These are phyloP conservation scores for Backusella morwellensis DNA, from an alignment of 192 early-diverging fungal species.

Conservation along the genomic window DNA sequence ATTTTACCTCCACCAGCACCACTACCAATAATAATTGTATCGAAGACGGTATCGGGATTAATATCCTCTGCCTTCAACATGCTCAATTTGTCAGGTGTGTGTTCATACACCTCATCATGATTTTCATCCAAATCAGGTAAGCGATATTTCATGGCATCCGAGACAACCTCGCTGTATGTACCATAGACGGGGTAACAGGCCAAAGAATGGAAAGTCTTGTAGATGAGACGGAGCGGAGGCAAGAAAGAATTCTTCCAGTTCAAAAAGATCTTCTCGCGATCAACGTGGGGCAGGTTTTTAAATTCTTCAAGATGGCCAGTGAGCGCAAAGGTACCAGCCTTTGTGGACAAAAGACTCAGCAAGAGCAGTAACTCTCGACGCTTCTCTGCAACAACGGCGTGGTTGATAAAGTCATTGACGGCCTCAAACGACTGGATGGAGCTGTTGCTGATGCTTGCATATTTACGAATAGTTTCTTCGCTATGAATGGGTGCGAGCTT, in stretches of 20 bases:
- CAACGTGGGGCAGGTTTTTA: slow-evolving; percentile 23
- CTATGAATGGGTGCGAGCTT: slow-evolving; percentile 13
- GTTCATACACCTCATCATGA: slow-evolving; percentile 40
- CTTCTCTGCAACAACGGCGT: slow-evolving; percentile 18
- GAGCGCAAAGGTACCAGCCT: slow-evolving; percentile 31
- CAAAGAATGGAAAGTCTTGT: slow-evolving; percentile 30
- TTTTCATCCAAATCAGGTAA: slow-evolving; percentile 39
- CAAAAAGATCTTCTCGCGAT: slow-evolving; percentile 31
- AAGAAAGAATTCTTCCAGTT: slow-evolving; percentile 26
- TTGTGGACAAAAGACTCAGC: slow-evolving; percentile 35
- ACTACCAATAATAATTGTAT: slow-evolving; percentile 69
- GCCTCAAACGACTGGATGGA: neutral
- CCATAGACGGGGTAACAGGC: slow-evolving; percentile 21
- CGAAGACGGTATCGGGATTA: slow-evolving; percentile 12
- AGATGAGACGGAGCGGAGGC: slow-evolving; percentile 30
- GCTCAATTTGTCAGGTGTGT: neutral
- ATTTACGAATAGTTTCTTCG: slow-evolving; percentile 14
- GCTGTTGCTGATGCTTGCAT: neutral
- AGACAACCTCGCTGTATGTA: neutral
- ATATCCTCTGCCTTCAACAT: neutral
- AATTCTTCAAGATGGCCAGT: slow-evolving; percentile 31
- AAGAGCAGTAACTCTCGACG: neutral
- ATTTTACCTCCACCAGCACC: slow-evolving; percentile 63
- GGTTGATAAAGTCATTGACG: neutral
- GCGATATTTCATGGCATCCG: slow-evolving; percentile 50